Percentiles rank a stretch among this genome's conserved stretches.
Evolutionary conservation across 2,329 filamentous ascomycete species (phyloP).

Genomic region (Nakataea oryzae): DNA sequence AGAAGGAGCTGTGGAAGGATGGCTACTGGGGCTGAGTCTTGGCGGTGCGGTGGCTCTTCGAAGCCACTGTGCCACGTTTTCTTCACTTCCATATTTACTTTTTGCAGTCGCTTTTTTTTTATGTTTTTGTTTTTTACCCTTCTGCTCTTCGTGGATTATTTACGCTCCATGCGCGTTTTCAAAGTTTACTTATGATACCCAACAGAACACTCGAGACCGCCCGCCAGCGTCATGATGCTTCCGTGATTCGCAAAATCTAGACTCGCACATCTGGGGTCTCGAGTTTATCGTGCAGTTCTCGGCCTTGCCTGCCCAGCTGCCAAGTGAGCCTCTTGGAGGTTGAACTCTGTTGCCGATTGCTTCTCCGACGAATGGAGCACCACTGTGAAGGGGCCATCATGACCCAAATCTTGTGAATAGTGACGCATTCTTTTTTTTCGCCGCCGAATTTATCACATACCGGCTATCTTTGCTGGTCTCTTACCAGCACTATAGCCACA

Average conservation of each 20-base stretch:
- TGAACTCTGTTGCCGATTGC: background rate
- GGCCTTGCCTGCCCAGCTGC: background rate
- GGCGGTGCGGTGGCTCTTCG: background rate
- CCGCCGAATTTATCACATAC: too few relatives aligned
- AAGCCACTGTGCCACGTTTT: background rate
- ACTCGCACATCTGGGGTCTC: background rate
- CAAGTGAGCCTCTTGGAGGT: background rate
- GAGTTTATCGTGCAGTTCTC: background rate
- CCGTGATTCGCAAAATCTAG: background rate
- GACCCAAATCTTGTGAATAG: too few relatives aligned
- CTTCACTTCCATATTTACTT: background rate
- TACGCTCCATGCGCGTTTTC: background rate
- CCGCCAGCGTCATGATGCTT: background rate
- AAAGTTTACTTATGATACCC: background rate
- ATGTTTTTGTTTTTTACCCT: background rate
- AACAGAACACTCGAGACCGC: background rate
- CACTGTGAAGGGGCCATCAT: too few relatives aligned
- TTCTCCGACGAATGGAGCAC: background rate
- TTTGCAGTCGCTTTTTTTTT: background rate
- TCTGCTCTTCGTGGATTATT: background rate
- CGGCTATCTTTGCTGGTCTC: too few relatives aligned
- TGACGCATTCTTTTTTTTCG: too few relatives aligned
- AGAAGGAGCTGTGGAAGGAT: constrained; percentile 73
- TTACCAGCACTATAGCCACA: too few relatives aligned
- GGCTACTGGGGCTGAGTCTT: constrained; percentile 26